Evolutionary conservation across 805 yeast genomes (phyloP).

Genomic region (Phaffomyces thermotolerans): DNA sequence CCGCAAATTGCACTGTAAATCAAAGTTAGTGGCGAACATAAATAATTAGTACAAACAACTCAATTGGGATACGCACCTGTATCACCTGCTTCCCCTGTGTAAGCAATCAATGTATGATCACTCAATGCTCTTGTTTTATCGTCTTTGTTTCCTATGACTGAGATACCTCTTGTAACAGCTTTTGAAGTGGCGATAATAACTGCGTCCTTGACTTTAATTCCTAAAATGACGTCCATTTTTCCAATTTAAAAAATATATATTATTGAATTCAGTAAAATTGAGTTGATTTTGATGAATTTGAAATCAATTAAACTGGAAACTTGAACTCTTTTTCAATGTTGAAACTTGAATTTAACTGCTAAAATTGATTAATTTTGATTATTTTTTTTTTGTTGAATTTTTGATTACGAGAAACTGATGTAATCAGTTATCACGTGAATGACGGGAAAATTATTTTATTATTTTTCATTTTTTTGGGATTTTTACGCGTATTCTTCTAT

Average conservation of each 20-base stretch:
- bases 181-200: conserved; percentile 91
- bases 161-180: conserved; percentile 87
- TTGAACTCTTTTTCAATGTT: background rate
- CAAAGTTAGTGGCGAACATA: conserved; percentile 10
- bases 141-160: conserved; percentile 69
- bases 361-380: too few relatives aligned
- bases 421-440: background rate
- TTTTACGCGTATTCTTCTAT: background rate
- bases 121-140: conserved; percentile 74
- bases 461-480: background rate
- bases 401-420: background rate
- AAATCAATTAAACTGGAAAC: too few relatives aligned
- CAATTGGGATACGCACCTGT: conserved; percentile 35
- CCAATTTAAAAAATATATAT: background rate
- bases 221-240: conserved; percentile 82
- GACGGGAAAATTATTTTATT: background rate
- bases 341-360: background rate
- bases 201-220: conserved; percentile 72
- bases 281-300: too few relatives aligned
- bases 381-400: background rate
- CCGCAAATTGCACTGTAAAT: conserved; percentile 72
- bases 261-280: too few relatives aligned
- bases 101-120: conserved; percentile 75
- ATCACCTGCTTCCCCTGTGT: conserved; percentile 94
- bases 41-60: too few relatives aligned